phyloP scores from a whole-genome alignment of 257 asterid species.

The Ajuga chamaepitys region DNA sequence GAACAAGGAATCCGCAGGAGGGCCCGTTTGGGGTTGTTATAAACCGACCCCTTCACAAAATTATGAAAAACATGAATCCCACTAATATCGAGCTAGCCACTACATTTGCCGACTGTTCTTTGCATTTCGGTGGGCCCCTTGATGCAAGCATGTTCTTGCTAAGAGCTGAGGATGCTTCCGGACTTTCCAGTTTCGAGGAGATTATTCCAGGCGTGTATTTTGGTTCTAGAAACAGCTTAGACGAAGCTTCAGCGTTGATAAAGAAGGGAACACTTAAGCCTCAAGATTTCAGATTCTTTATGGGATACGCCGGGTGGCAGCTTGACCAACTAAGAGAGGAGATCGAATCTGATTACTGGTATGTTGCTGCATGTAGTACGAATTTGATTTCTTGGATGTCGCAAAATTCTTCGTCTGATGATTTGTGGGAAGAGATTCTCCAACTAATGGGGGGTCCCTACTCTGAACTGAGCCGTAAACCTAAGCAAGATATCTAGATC shows the following conservation, averaged over 20 bases:
- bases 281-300: constrained; percentile 76
- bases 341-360: constrained; percentile 77
- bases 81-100: constrained; percentile 63
- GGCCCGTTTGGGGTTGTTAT: constrained; percentile 87
- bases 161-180: constrained; percentile 41
- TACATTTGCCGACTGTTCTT: constrained; percentile 69
- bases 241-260: constrained; percentile 63
- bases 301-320: constrained; percentile 97
- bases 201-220: constrained; percentile 70
- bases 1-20: constrained; percentile 76
- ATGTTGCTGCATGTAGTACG: constrained; percentile 83
- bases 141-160: constrained; percentile 81
- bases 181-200: constrained; percentile 55
- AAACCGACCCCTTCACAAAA: constrained; percentile 75
- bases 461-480: constrained; percentile 91
- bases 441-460: constrained; percentile 94
- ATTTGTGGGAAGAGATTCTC: constrained; percentile 86
- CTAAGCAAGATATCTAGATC: constrained; percentile 73
- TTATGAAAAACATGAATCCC: constrained; percentile 78
- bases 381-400: constrained; percentile 53
- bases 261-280: constrained; percentile 59
- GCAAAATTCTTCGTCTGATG: constrained; percentile 42
- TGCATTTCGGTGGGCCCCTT: constrained; percentile 96
- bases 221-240: constrained; percentile 79
- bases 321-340: constrained; percentile 77